Conservation (phyloP, 768 basidiomycete genomes). For the Chalciporus chontae region DNA sequence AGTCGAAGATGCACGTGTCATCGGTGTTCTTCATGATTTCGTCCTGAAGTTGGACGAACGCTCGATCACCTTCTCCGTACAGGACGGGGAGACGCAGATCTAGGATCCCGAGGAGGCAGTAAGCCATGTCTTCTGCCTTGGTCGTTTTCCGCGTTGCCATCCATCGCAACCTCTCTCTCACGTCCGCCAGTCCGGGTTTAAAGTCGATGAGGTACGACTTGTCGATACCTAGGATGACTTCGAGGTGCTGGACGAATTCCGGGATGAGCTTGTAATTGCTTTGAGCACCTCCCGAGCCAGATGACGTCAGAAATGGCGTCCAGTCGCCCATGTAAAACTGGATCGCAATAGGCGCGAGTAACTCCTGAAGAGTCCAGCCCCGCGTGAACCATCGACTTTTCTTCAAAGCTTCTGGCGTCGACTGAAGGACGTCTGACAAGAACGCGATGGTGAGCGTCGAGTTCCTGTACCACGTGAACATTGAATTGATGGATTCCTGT, state of each 20-base stretch:
- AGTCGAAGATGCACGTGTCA: constrained; percentile 26
- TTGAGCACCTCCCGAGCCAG: neutral
- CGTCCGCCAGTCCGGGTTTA: constrained; percentile 23
- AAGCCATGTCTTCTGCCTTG: constrained; percentile 27
- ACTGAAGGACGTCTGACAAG: constrained; percentile 18
- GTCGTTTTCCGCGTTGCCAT: constrained; percentile 27
- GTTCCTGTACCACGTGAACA: constrained; percentile 32
- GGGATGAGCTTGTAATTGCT: constrained; percentile 24
- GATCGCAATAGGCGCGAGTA: constrained; percentile 25
- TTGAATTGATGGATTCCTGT: constrained; percentile 30
- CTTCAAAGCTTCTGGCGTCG: constrained; percentile 12
- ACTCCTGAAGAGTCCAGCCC: constrained; percentile 29
- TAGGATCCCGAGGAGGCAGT: constrained; percentile 29
- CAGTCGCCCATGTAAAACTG: constrained; percentile 26
- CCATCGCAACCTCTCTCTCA: constrained; percentile 28
- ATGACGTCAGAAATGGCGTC: constrained; percentile 13
- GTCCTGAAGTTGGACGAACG: constrained; percentile 26
- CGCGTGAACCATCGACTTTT: constrained; percentile 24
- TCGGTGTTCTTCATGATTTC: constrained; percentile 27
- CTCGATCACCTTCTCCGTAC: constrained; percentile 21
- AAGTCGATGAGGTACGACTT: constrained; percentile 18
- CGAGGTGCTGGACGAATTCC: constrained; percentile 15
- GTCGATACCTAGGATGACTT: constrained; percentile 18
- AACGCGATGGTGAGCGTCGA: constrained; percentile 30
- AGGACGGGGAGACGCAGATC: constrained; percentile 27